These are phyloP conservation scores for Endothia cerciana DNA, from an alignment of 2,329 filamentous ascomycete genomes.

Conservation along the genomic window DNA sequence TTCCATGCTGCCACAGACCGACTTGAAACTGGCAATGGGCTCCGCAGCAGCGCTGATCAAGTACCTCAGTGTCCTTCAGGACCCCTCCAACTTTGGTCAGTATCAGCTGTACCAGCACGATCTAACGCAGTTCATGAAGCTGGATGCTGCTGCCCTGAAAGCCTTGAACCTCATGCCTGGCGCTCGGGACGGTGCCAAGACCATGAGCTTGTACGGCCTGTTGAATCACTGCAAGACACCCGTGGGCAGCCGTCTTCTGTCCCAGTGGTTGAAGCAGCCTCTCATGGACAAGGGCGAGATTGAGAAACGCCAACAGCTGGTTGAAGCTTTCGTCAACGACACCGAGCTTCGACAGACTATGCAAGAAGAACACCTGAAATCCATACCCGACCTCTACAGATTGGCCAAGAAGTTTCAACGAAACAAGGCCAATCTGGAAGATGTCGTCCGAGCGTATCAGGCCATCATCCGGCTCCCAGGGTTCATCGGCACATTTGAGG, in stretches of 20 bases:
- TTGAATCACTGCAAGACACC: constrained; percentile 98
- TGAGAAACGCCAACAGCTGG: constrained; percentile 86
- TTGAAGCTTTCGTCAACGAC: constrained; percentile 92
- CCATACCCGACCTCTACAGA: constrained; percentile 91
- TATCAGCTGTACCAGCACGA: constrained; percentile 98
- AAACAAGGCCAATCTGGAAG: constrained; percentile 87
- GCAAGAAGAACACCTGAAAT: constrained; percentile 92
- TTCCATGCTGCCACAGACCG: constrained; percentile 81
- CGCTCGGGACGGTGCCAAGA: constrained; percentile 91
- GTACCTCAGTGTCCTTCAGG: constrained; percentile 88
- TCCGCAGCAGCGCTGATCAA: constrained; percentile 92
- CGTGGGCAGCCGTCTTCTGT: constrained; percentile 83
- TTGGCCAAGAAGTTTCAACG: constrained; percentile 94
- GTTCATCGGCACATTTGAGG: constrained; percentile 86
- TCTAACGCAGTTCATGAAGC: constrained; percentile 95
- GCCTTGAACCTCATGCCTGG: constrained; percentile 97
- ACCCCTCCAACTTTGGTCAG: constrained; percentile 93
- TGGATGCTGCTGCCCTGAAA: constrained; percentile 91
- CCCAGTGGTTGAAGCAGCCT: constrained; percentile 97
- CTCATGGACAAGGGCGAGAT: constrained; percentile 91
- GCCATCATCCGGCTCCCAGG: constrained; percentile 89
- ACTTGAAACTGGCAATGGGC: constrained; percentile 94
- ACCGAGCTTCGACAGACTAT: constrained; percentile 93
- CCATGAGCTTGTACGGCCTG: constrained; percentile 92
- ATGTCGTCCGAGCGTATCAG: constrained; percentile 94